Conservation (phyloP, 306 rosid genomes). For the Prinsepia uniflora region DNA sequence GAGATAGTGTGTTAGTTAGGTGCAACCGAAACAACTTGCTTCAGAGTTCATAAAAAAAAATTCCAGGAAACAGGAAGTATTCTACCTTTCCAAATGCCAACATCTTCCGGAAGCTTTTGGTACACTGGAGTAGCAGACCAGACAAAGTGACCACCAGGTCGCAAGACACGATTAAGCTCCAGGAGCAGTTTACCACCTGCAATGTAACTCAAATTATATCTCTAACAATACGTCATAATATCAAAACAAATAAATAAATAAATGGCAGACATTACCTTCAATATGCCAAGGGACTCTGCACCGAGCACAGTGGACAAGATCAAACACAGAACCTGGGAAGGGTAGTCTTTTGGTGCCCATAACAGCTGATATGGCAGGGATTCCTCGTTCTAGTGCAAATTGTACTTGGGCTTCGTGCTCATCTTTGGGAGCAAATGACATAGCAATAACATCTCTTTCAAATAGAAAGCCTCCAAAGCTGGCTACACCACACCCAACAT, state of each 20-base stretch:
- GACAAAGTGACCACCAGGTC: slow-evolving; percentile 91
- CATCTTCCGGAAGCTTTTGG: slow-evolving; percentile 64
- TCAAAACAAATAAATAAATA: background rate
- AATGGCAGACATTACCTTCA: slow-evolving; percentile 47
- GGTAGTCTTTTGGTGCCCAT: slow-evolving; percentile 81
- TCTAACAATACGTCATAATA: background rate
- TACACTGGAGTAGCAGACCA: slow-evolving; percentile 97
- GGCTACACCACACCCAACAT: slow-evolving; percentile 92
- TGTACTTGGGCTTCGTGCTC: slow-evolving; percentile 91
- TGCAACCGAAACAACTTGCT: slow-evolving; percentile 16
- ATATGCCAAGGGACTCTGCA: slow-evolving; percentile 96
- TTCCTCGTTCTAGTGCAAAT: slow-evolving; percentile 87
- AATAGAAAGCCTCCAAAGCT: slow-evolving; percentile 82
- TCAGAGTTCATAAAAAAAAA: background rate
- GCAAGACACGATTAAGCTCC: slow-evolving; percentile 76
- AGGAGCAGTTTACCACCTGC: slow-evolving; percentile 79
- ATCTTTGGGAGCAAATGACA: slow-evolving; percentile 93
- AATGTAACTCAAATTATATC: slow-evolving; percentile 19
- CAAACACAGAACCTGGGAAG: slow-evolving; percentile 72
- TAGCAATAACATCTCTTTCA: slow-evolving; percentile 72
- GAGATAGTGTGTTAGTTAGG: slow-evolving; percentile 1
- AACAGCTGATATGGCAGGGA: slow-evolving; percentile 75
- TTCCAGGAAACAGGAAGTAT: background rate
- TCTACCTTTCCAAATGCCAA: slow-evolving; percentile 77
- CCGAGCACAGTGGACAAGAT: slow-evolving; percentile 84